Conservation (phyloP, 2,329 filamentous ascomycete species). For the Ascocoryne sarcoides region DNA sequence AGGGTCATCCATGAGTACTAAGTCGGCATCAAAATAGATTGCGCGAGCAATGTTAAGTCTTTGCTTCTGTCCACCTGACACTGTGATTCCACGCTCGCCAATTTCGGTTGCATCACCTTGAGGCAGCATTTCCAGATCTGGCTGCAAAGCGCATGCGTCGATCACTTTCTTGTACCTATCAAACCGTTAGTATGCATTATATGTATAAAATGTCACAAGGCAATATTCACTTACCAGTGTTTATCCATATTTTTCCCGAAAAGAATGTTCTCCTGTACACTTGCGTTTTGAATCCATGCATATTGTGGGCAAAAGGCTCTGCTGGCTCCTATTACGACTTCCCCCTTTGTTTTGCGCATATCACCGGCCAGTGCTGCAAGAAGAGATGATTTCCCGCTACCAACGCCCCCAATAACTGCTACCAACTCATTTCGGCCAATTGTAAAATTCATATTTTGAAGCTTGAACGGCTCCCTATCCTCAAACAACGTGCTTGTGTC, state of each 20-base stretch:
- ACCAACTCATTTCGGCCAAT: constrained; percentile 69
- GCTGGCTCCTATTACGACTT: constrained; percentile 66
- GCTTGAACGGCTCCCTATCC: constrained; percentile 56
- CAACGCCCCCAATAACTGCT: constrained; percentile 82
- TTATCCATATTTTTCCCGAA: constrained; percentile 74
- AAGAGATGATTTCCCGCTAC: constrained; percentile 83
- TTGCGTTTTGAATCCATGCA: constrained; percentile 93
- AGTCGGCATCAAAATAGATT: constrained; percentile 61
- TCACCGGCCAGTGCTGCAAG: constrained; percentile 85
- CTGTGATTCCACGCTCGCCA: constrained; percentile 88
- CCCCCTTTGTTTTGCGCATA: constrained; percentile 75
- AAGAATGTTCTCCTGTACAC: constrained; percentile 76
- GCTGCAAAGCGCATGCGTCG: constrained; percentile 66
- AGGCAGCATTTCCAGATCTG: constrained; percentile 89
- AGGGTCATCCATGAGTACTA: constrained; percentile 62
- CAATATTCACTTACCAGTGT: constrained; percentile 59
- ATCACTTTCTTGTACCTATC: constrained; percentile 47
- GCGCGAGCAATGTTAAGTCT: constrained; percentile 88
- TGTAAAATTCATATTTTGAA: constrained; percentile 58
- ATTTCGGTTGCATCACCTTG: constrained; percentile 85
- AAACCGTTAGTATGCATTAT: not conserved
- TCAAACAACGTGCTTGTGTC: constrained; percentile 48
- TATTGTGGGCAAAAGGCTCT: constrained; percentile 92
- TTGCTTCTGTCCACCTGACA: constrained; percentile 95
- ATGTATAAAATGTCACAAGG: constrained; percentile 28